A percentile compares a stretch with the other conserved stretches of the same genome.
Conservation (phyloP, 257 asterid genomes). For the Salvia miltiorrhiza region DNA sequence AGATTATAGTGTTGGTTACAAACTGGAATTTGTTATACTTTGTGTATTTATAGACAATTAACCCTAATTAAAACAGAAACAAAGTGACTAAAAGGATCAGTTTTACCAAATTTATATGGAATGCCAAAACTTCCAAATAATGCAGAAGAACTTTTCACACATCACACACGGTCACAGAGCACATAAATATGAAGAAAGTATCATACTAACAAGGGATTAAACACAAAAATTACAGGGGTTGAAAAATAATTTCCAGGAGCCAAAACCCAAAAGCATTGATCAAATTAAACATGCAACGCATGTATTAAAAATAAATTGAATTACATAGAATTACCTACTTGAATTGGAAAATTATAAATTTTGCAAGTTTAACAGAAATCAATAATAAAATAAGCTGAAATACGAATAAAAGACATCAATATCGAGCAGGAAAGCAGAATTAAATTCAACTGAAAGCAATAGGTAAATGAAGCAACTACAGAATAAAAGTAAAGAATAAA, state of each 20-base stretch:
- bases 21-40: too few species aligned
- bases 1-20: too few species aligned
- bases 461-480: slow-evolving; percentile 3
- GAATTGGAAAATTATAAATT: too few species aligned
- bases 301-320: background rate
- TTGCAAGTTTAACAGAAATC: too few species aligned
- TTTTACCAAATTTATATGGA: background rate
- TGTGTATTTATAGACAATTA: too few species aligned
- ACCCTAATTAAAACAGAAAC: background rate
- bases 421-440: background rate
- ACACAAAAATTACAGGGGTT: background rate
- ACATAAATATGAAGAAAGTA: too few species aligned
- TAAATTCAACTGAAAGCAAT: slow-evolving; percentile 20
- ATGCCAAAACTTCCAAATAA: background rate
- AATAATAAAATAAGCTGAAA: background rate
- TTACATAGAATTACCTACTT: slow-evolving; percentile 15
- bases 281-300: background rate
- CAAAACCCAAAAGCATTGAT: background rate
- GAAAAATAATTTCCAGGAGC: background rate
- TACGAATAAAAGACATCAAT: slow-evolving; percentile 4
- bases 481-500: slow-evolving; percentile 35
- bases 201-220: too few species aligned
- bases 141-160: too few species aligned
- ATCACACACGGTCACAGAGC: background rate
- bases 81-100: background rate